phyloP scores from a whole-genome alignment of 1,284 basidiomycete species.

The Cryptococcus wingfieldii region DNA sequence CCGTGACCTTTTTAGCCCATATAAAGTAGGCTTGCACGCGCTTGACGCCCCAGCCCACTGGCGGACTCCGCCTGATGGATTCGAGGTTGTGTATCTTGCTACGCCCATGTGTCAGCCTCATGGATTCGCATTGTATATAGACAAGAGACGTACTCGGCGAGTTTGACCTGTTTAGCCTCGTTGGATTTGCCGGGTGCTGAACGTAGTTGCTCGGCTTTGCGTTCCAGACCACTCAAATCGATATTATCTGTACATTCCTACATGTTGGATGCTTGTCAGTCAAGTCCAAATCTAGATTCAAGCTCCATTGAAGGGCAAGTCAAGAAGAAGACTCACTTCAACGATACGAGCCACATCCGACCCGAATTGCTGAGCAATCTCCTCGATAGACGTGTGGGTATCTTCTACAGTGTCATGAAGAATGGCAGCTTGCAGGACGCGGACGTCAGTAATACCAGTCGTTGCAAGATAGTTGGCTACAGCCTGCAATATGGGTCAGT shows the following conservation, averaged over 20 bases:
- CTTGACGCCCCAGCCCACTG: conserved; percentile 44
- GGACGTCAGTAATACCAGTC: conserved; percentile 42
- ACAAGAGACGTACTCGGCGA: conserved; percentile 40
- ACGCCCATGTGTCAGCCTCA: background rate
- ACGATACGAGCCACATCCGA: conserved; percentile 46
- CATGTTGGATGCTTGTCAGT: background rate
- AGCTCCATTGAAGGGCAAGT: background rate
- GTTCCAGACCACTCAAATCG: conserved; percentile 26
- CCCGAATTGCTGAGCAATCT: conserved; percentile 42
- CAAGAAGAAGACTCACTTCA: conserved; percentile 20
- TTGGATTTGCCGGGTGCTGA: conserved; percentile 41
- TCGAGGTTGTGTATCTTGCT: conserved; percentile 51
- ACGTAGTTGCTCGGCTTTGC: conserved; percentile 48
- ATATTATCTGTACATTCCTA: conserved; percentile 46
- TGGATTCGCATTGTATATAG: background rate
- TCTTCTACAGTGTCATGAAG: conserved; percentile 52
- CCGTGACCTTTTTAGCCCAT: conserved; percentile 50
- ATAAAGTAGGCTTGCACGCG: conserved; percentile 47
- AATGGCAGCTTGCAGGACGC: conserved; percentile 46
- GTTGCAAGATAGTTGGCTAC: conserved; percentile 45
- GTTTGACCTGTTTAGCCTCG: conserved; percentile 49
- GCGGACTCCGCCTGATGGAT: conserved; percentile 42
- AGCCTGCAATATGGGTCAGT: conserved; percentile 23
- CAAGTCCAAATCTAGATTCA: background rate
- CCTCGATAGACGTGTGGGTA: conserved; percentile 45